These are phyloP conservation scores for Pterocarpus santalinus DNA, from an alignment of 306 rosid genomes.

Conservation along the genomic window DNA sequence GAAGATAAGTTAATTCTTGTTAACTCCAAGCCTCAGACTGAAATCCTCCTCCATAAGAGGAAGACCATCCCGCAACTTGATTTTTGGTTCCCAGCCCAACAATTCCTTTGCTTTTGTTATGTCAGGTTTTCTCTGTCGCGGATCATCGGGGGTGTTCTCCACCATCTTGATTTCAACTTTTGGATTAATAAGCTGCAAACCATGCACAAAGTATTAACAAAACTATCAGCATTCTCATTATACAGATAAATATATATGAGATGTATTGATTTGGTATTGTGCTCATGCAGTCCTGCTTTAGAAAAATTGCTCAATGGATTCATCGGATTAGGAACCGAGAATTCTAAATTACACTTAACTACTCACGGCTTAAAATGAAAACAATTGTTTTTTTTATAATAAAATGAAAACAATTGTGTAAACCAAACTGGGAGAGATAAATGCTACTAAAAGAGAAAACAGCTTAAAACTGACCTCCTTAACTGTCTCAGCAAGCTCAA, in stretches of 20 bases:
- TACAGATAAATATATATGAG: background rate
- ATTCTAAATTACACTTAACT: background rate
- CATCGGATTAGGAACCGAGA: background rate
- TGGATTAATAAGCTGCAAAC: slow-evolving; percentile 68
- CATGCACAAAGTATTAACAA: slow-evolving; percentile 28
- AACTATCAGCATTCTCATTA: background rate
- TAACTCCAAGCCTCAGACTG: slow-evolving; percentile 63
- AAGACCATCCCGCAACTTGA: slow-evolving; percentile 65
- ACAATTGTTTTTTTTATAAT: too few species aligned
- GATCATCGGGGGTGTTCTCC: slow-evolving; percentile 81
- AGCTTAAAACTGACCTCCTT: slow-evolving; percentile 68
- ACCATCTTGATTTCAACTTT: slow-evolving; percentile 61
- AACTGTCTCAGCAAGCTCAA: slow-evolving; percentile 80
- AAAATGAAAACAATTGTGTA: too few species aligned
- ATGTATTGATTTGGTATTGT: background rate
- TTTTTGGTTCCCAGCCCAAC: slow-evolving; percentile 72
- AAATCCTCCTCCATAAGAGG: slow-evolving; percentile 81
- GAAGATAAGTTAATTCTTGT: slow-evolving; percentile 46
- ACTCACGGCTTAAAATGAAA: slow-evolving; percentile 14
- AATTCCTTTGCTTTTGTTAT: slow-evolving; percentile 65
- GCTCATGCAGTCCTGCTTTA: background rate
- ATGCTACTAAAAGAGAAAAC: background rate
- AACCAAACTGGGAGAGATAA: background rate
- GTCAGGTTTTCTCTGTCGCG: slow-evolving; percentile 72
- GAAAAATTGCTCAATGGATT: slow-evolving; percentile 19